phyloP scores from a whole-genome alignment of 2,329 filamentous ascomycete species.

The Botryotinia convoluta region DNA sequence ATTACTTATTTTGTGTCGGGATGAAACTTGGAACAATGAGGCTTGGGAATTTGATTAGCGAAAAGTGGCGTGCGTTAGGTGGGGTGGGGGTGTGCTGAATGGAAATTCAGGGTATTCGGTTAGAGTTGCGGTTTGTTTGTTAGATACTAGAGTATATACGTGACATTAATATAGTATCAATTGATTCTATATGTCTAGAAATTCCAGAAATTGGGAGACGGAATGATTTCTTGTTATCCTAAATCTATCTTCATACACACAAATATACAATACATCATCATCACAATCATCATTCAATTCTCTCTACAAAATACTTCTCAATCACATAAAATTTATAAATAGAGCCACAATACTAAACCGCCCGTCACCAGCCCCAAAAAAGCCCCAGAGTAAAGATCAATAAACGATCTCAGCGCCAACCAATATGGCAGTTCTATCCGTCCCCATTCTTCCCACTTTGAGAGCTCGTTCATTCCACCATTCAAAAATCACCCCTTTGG shows the following conservation, averaged over 20 bases:
- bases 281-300: background rate
- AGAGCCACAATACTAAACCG: background rate
- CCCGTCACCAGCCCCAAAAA: background rate
- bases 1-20: background rate
- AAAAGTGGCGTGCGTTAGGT: background rate
- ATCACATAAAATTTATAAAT: background rate
- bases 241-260: background rate
- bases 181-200: background rate
- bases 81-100: background rate
- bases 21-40: background rate
- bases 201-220: background rate
- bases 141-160: too few relatives aligned
- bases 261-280: background rate
- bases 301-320: background rate
- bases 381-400: background rate
- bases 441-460: background rate
- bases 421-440: background rate
- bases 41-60: background rate
- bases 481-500: background rate
- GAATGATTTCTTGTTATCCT: background rate
- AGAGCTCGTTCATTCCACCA: background rate
- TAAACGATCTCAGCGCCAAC: background rate
- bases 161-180: background rate
- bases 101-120: background rate
- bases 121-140: background rate